Base-by-base conservation (phyloP, 2,329 filamentous ascomycete genomes). In the Rhytidhysteron rufulum region DNA sequence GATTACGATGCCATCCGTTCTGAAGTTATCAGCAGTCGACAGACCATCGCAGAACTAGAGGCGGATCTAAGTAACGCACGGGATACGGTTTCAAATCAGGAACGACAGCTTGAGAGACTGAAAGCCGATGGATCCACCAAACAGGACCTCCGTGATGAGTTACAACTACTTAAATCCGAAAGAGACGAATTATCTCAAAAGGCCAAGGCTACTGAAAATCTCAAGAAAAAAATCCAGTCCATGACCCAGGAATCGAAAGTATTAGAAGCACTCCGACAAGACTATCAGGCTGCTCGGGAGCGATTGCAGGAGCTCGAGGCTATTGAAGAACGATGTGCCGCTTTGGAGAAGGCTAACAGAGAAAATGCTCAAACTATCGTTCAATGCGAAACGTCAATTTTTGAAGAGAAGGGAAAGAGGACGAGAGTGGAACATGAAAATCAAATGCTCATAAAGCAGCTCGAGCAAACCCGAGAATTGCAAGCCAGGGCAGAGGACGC, bases 201-300 rank as follows among this genome's bases (percentile, higher is more conserved):
- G 44, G 63, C 69, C 19, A 72, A 73, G 43, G 71, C 71, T 17
- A 74, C 73, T 41, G 72, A 75, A 49, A 75, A 75, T 42, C 64
- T 75, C 17, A 73, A 70, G 52, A 75, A 74, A 63, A 75, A 75
- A 58, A 74, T 75, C 21, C 70, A 74, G 44, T 60, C 68, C 4
- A 53, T 75, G 31, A 69, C 72, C 31, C 71, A 74, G 37, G 67
- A 73, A 42, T 69, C 71, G 16, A 71, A 69, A 41, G 60, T 58
- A 9, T 60, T 69, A 19, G 64, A 67, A 16, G 54, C 60, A 4
- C 51, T 74, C 1, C 63, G 68, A 7, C 65, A 71, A 47, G 70
- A 74, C 41, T 58, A 74, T 21, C 68, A 71, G 43, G 52, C 58
- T 31, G 63, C 68, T 9, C 60, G 65, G 17, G 72, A 74, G 34